Base-by-base conservation (phyloP, 345 rosid genomes). In the Pistacia integerrima region DNA sequence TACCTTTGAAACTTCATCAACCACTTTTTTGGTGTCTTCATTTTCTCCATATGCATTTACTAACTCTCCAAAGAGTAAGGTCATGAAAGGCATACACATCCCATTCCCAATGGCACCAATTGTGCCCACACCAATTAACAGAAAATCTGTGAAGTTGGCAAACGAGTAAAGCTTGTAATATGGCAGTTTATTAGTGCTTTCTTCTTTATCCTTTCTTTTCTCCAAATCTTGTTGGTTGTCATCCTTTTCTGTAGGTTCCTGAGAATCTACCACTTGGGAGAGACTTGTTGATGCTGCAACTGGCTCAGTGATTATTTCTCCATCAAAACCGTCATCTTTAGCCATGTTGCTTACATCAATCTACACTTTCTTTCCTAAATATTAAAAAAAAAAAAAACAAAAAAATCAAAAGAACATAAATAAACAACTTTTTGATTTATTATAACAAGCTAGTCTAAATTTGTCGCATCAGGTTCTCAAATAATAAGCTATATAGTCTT, bases 121-220 rank as follows among this genome's bases (percentile, higher is more conserved):
- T 20, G 85, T 64, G 28, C 85, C 90, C 0, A 77, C 1, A 61
- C 72, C 14, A 86, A 85, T 87, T 61, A 87, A 51, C 59, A 75
- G 11, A 28, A 66, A 13, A 70, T 84, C 84, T 1, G 57, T 61
- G 18, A 79, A 77, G 61, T 87, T 81, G 2, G 88, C 85, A 46
- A 82, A 87, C 8, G 82, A 79, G 77, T 83, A 87, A 13, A 87
- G 80, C 83, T 77, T 87, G 65, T 66, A 64, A 74, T 72, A 78
- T 3, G 89, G 84, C 17, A 86, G 74, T 61, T 54, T 38, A 9
- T 59, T 65, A 16, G 70, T 69, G 69, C 8, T 73, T 30, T 75
- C 78, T 46, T 74, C 78, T 72, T 70, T 67, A 49, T 76, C 54
- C 74, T 77, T 69, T 52, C 44, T 77, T 52, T 41, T 41, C 46